Percentiles rank a stretch among this genome's conserved stretches.
These are phyloP conservation scores for Fusarium dlaminii DNA, from an alignment of 2,329 filamentous ascomycete species.

Conservation along the genomic window DNA sequence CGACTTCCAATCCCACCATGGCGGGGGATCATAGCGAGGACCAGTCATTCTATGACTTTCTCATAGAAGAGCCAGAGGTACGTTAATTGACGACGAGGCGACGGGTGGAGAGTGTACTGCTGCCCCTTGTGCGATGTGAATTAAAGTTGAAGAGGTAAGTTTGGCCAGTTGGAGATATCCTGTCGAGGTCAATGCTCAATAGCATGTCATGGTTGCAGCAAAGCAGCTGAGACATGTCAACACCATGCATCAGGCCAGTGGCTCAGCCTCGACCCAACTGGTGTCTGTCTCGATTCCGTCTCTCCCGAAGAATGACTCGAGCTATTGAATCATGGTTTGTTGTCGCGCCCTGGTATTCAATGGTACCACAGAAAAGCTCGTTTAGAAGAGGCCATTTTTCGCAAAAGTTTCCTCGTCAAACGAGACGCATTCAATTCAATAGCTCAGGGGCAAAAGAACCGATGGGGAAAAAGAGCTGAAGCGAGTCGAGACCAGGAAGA, in stretches of 20 bases:
- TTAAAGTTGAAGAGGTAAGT: constrained; percentile 15
- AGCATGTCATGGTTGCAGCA: constrained; percentile 3
- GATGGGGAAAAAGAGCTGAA: background rate
- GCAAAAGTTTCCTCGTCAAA: background rate
- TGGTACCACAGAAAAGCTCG: background rate
- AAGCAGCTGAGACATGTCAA: constrained; percentile 34
- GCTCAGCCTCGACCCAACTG: constrained; percentile 36
- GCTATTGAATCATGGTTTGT: constrained; percentile 9
- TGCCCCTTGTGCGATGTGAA: constrained; percentile 22
- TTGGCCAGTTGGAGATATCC: constrained; percentile 6
- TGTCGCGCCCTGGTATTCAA: background rate
- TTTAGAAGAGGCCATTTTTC: constrained; percentile 3
- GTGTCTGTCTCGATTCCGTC: constrained; percentile 1
- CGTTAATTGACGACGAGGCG: constrained; percentile 9
- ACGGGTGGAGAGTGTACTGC: background rate
- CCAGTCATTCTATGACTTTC: constrained; percentile 44
- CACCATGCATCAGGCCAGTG: constrained; percentile 40
- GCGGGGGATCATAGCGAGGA: constrained; percentile 36
- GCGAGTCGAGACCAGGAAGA: background rate
- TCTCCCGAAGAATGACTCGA: constrained; percentile 14
- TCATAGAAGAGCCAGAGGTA: constrained; percentile 44
- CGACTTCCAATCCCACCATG: constrained; percentile 33
- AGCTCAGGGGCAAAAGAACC: background rate
- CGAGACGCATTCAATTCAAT: background rate
- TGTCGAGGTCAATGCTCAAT: constrained; percentile 22